A percentile compares a stretch with the other conserved stretches of the same genome.
Conservation (phyloP, 108 stramenopile species). For the Discostella stelligeroides region DNA sequence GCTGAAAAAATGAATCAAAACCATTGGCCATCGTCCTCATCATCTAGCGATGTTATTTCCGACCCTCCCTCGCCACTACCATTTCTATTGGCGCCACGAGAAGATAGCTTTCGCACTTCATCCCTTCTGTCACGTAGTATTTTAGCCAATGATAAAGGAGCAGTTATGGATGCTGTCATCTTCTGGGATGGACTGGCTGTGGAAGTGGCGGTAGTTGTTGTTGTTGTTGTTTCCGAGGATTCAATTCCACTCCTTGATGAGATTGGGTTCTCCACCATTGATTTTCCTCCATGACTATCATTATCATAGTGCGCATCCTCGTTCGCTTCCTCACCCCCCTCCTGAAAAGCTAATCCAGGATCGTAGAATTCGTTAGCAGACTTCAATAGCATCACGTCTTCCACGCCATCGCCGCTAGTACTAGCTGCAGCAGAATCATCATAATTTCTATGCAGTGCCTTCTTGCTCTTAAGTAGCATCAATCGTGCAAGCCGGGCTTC, state of each 20-base stretch:
- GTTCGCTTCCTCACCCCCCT: constrained; percentile 15
- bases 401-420: not conserved
- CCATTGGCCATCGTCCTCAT: constrained; percentile 12
- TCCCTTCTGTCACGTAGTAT: constrained; percentile 19
- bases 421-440: not conserved
- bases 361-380: constrained; percentile 30
- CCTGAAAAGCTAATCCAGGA: constrained; percentile 39
- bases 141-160: constrained; percentile 11
- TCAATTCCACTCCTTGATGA: not conserved
- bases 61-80: not conserved
- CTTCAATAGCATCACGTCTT: not conserved
- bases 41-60: not conserved
- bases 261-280: not conserved
- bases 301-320: not conserved
- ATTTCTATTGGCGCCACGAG: constrained; percentile 6
- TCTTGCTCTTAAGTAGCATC: constrained; percentile 29
- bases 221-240: not conserved
- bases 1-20: constrained; percentile 9
- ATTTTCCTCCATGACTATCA: not conserved
- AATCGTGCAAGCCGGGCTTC: constrained; percentile 41
- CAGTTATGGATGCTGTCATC: not conserved
- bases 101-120: constrained; percentile 11
- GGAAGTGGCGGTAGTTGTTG: not conserved
- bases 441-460: constrained; percentile 1
- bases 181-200: not conserved